Evolutionary conservation across 2,329 filamentous ascomycete genomes (phyloP), one percentile per base, ranked within the genome.

Genomic region (Aspergillus fijiensis): DNA sequence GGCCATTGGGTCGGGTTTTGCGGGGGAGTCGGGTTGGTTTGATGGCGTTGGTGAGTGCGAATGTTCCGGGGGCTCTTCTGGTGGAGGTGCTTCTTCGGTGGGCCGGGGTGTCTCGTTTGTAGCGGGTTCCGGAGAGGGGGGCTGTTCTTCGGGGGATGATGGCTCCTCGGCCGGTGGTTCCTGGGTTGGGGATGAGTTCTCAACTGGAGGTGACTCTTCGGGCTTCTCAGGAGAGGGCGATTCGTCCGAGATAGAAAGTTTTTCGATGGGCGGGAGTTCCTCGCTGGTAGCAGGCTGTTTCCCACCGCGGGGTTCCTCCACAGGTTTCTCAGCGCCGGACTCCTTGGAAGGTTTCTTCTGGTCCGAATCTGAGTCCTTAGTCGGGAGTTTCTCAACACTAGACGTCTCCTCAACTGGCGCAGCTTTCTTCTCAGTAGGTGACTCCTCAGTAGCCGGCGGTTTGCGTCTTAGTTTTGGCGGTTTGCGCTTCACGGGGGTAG

Each of bases 1-100:
- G 16, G 61, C 59, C 59, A 52, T 33, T n/a, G 52, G 27, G 56
- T 39, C 56, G 19, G 16, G 39, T 12, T 12, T 16, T 35, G 33
- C 11, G 11, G 33, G 5, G 11, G 11, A 16, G 39, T 7, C 6
- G 14, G 39, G 6, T 16, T 16, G 39, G n/a, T 45, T 16, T 16
- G 3, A 16, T 45, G 39, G 39, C 3, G 16, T 16, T 16, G 39
- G 6, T 19, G n/a, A 16, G 16, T 5, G 5, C 2, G 39, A 3
- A 19, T 45, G n/a, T 16, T 45, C 2, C 4, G 5, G 2, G 16
- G 4, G 39, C 16, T 45, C 39, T 35, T 35, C 33, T 4, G 39
- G 10, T 3, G 16, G 39, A 19, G 39, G 14, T 35, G 33, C 11
- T 45, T 45, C 39, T 45, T 19, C 39, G 9, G 5, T 45, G 6